These are phyloP conservation scores for Hysterangium stoloniferum DNA, from an alignment of 768 basidiomycete species.

Conservation along the genomic window DNA sequence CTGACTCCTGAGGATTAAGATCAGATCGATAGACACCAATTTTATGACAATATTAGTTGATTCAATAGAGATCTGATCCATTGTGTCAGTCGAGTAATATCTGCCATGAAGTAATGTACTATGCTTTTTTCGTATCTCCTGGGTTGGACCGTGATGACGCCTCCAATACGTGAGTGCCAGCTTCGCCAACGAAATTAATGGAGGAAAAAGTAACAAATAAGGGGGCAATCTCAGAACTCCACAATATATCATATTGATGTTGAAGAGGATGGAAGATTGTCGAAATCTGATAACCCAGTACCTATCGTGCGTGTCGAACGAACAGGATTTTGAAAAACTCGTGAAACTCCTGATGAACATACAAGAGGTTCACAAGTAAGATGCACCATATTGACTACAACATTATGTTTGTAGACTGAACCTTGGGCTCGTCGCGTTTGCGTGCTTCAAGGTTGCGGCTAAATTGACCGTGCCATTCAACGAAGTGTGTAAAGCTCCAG, in stretches of 20 bases:
- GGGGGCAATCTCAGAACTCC: conserved; percentile 16
- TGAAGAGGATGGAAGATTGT: conserved; percentile 15
- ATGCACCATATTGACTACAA: conserved; percentile 13
- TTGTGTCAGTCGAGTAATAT: no score
- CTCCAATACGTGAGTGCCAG: no score
- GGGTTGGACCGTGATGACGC: no score
- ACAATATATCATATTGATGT: conserved; percentile 15
- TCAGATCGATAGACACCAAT: no score
- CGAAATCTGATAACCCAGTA: neutral
- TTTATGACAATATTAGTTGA: no score
- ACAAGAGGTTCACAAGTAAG: conserved; percentile 29
- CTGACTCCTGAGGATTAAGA: no score
- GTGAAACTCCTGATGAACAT: conserved; percentile 9
- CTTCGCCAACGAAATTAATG: no score
- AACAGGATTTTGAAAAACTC: neutral
- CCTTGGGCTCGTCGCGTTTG: conserved; percentile 38
- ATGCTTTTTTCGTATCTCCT: no score
- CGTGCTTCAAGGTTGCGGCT: conserved; percentile 46
- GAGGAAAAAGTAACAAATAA: conserved; percentile 24
- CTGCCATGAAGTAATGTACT: no score
- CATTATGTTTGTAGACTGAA: conserved; percentile 22
- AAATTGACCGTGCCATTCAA: conserved; percentile 40
- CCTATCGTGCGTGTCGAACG: no score
- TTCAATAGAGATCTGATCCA: no score
- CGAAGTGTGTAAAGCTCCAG: conserved; percentile 39